phyloP scores from a whole-genome alignment of 805 yeast species.

The Blastobotrys mokoenaii region DNA sequence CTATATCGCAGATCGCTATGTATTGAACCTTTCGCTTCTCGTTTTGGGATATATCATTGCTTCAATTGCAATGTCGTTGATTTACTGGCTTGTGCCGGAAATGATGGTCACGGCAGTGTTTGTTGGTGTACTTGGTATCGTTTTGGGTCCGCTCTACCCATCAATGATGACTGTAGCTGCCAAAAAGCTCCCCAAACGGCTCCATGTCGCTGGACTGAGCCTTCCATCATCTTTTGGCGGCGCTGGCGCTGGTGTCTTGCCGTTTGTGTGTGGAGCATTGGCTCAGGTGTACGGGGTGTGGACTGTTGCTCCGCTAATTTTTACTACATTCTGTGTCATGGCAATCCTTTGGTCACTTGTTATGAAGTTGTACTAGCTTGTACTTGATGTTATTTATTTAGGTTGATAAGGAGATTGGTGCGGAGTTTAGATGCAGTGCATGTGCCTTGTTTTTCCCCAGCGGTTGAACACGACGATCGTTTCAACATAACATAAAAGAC shows the following conservation, averaged over 20 bases:
- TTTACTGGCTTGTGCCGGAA: slow-evolving; percentile 43
- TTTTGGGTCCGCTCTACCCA: slow-evolving; percentile 66
- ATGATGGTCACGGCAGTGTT: slow-evolving; percentile 39
- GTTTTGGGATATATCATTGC: slow-evolving; percentile 22
- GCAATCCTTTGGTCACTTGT: slow-evolving; percentile 17
- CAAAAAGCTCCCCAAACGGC: slow-evolving; percentile 49
- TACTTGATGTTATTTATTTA: not conserved
- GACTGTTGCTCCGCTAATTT: slow-evolving; percentile 20
- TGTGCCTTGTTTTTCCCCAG: too few species aligned
- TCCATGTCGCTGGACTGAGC: slow-evolving; percentile 63
- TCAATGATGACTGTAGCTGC: slow-evolving; percentile 60
- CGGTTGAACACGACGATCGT: too few species aligned
- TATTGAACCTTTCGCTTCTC: slow-evolving; percentile 15
- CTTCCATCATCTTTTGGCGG: slow-evolving; percentile 74
- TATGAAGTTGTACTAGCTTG: slow-evolving; percentile 9
- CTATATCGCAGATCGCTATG: slow-evolving; percentile 27
- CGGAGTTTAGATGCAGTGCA: too few species aligned
- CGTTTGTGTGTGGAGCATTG: slow-evolving; percentile 52
- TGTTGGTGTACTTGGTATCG: slow-evolving; percentile 44
- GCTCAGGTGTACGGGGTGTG: slow-evolving; percentile 25
- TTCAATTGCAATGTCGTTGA: slow-evolving; percentile 22
- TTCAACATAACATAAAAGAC: too few species aligned
- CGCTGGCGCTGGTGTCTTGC: slow-evolving; percentile 71
- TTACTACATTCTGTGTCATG: slow-evolving; percentile 18
- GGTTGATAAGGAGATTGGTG: too few species aligned